A percentile compares a stretch with the other conserved stretches of the same genome.
These are phyloP conservation scores for Penicillium manginii DNA, from an alignment of 495 filamentous ascomycete species.

Conservation along the genomic window DNA sequence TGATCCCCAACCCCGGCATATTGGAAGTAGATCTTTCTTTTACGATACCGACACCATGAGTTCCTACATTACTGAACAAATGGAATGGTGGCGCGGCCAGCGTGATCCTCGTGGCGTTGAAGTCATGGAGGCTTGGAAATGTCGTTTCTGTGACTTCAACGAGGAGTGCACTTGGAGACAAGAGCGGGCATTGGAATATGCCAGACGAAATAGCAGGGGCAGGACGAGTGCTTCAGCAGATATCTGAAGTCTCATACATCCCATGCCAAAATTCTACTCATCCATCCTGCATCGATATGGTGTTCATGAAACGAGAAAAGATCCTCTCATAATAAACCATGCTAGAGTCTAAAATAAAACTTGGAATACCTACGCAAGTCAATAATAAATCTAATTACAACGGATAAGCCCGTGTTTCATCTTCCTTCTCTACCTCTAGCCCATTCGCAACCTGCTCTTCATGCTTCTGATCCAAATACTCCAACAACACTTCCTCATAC, in stretches of 20 bases:
- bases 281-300: not conserved
- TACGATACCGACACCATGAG: constrained; percentile 67
- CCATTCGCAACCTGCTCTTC: constrained; percentile 72
- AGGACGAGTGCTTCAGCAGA: constrained; percentile 19
- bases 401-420: constrained; percentile 59
- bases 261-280: not conserved
- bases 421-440: constrained; percentile 61
- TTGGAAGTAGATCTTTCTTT: constrained; percentile 70
- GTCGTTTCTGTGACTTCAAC: constrained; percentile 65
- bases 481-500: constrained; percentile 77
- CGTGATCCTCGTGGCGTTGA: constrained; percentile 75
- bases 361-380: too few species aligned
- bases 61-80: constrained; percentile 65
- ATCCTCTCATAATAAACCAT: not conserved
- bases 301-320: not conserved
- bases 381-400: constrained; percentile 25
- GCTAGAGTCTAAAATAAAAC: not conserved
- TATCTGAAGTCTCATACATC: constrained; percentile 7
- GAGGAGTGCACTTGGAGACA: constrained; percentile 66
- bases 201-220: constrained; percentile 33
- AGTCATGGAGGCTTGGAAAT: constrained; percentile 93
- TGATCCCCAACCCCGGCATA: constrained; percentile 45
- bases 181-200: constrained; percentile 54
- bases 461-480: constrained; percentile 82
- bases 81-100: constrained; percentile 89